Base-by-base conservation (phyloP, 2,329 filamentous ascomycete genomes). In the Sphaerulina populicola region DNA sequence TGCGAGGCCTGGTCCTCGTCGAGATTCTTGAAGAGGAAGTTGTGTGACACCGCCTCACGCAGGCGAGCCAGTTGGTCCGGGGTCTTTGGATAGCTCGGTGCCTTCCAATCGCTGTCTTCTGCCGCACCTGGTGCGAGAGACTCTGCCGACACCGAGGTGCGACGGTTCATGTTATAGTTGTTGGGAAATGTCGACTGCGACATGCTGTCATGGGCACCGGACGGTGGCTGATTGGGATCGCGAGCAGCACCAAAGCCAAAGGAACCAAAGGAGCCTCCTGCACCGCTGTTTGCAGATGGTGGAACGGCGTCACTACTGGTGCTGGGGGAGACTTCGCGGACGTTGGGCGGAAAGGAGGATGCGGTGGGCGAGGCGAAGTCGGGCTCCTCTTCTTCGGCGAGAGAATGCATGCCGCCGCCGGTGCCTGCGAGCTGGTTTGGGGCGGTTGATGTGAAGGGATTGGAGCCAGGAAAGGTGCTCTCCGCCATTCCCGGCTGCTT, bases 81-180 rank as follows among this genome's bases (percentile, higher is more conserved):
- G 0, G 86, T 81, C 75, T 98, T 98, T 57, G 82, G 79, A 68
- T 93, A 88, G 62, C 80, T 80, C 2, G 93, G 93, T 7, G 93
- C 88, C 29, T 83, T 79, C 90, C 91, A 98, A 70, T 88, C 93
- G 68, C 93, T 88, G 63, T 88, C 84, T 51, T 81, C 81, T 54
- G 89, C 84, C 30, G 86, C 83, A 44, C 83, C 86, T 14, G 93
- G 93, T 69, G 95, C 94, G 64, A 97, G 77, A 1, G 91, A 96
- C 72, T 98, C 93, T 45, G 93, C 93, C 37, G 93, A 97, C 47
- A 98, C 93, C 3, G 93, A 97, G 36, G 90, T 96, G 63, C 93
- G 87, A 57, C 93, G 86, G 62, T 82, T 86, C 71, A 95, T 84
- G 69, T 94, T 94, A 73, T 96, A 97, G 69, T 97, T 90, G 61